A percentile compares a stretch with the other conserved stretches of the same genome.
These are phyloP conservation scores for Tubosaeta sp. DNA, from an alignment of 768 basidiomycete species.

Conservation along the genomic window DNA sequence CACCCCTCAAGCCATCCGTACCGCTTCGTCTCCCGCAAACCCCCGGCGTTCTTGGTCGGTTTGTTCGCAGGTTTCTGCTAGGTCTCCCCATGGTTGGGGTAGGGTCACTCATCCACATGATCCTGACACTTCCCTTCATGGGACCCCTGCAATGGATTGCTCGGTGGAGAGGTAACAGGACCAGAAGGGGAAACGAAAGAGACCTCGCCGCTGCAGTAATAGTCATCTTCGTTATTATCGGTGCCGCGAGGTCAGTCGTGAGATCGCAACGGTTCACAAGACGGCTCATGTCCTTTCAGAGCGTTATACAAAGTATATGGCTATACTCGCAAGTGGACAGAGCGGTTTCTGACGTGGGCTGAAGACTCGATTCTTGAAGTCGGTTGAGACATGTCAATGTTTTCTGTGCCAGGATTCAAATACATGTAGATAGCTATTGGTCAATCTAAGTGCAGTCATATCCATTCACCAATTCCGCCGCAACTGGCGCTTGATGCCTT, in stretches of 20 bases:
- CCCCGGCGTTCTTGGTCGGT: slow-evolving; percentile 47
- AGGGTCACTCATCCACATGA: slow-evolving; percentile 68
- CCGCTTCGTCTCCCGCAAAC: slow-evolving; percentile 27
- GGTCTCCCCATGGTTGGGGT: slow-evolving; percentile 78
- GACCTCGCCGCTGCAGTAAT: slow-evolving; percentile 68
- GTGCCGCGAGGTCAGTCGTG: slow-evolving; percentile 52
- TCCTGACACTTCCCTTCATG: slow-evolving; percentile 59
- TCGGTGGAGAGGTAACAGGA: slow-evolving; percentile 55
- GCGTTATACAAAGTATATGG: slow-evolving; percentile 69
- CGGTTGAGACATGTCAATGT: slow-evolving; percentile 31
- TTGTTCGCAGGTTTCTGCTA: slow-evolving; percentile 68
- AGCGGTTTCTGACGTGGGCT: slow-evolving; percentile 60
- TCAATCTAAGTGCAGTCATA: slow-evolving; percentile 1
- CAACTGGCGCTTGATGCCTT: slow-evolving; percentile 66
- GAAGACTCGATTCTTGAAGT: slow-evolving; percentile 83
- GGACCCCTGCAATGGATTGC: slow-evolving; percentile 69
- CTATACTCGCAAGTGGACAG: slow-evolving; percentile 55
- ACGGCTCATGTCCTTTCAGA: slow-evolving; percentile 34
- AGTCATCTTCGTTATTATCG: slow-evolving; percentile 54
- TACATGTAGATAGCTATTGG: slow-evolving; percentile 14
- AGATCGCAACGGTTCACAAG: not conserved
- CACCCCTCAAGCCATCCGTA: slow-evolving; percentile 15
- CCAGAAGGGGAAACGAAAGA: slow-evolving; percentile 49
- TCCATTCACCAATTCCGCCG: slow-evolving; percentile 63
- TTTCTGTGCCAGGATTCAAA: slow-evolving; percentile 9